Percentiles rank a stretch among this genome's conserved stretches.
phyloP scores from a whole-genome alignment of 306 rosid species.

The Cucurbita moschata region DNA sequence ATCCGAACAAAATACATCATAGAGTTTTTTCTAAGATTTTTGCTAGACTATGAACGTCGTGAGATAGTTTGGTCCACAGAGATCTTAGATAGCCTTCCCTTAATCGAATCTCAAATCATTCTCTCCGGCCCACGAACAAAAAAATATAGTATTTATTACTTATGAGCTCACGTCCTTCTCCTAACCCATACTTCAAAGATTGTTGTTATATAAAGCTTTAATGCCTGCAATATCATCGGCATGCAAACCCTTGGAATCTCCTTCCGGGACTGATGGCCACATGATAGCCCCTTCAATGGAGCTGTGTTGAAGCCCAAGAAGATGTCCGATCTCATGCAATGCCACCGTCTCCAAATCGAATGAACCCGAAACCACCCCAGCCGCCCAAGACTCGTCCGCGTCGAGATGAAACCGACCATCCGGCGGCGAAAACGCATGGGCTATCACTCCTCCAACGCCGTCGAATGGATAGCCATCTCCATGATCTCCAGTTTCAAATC shows the following conservation, averaged over 20 bases:
- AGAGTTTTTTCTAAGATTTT: too few relatives aligned
- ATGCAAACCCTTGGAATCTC: background rate
- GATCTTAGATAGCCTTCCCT: too few relatives aligned
- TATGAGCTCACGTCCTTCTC: too few relatives aligned
- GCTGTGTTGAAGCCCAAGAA: background rate
- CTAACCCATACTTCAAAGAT: too few relatives aligned
- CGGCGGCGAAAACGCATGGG: background rate
- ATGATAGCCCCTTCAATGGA: constrained; percentile 1
- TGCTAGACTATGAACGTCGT: too few relatives aligned
- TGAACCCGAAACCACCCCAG: background rate
- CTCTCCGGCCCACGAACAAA: too few relatives aligned
- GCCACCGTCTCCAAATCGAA: background rate
- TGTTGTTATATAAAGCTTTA: background rate
- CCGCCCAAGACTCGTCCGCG: background rate
- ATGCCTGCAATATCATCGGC: background rate
- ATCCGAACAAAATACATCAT: too few relatives aligned
- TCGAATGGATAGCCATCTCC: background rate
- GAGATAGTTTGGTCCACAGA: too few relatives aligned
- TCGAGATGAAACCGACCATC: background rate
- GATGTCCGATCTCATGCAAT: background rate
- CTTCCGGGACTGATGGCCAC: background rate
- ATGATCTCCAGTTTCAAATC: background rate
- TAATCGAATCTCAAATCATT: too few relatives aligned
- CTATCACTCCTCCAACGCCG: background rate
- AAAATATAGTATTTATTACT: too few relatives aligned